Percentiles rank a stretch among this genome's conserved stretches.
These are phyloP conservation scores for Asterella californica DNA, from an alignment of 225 moss, liverwort and hornwort genomes.

Conservation along the genomic window DNA sequence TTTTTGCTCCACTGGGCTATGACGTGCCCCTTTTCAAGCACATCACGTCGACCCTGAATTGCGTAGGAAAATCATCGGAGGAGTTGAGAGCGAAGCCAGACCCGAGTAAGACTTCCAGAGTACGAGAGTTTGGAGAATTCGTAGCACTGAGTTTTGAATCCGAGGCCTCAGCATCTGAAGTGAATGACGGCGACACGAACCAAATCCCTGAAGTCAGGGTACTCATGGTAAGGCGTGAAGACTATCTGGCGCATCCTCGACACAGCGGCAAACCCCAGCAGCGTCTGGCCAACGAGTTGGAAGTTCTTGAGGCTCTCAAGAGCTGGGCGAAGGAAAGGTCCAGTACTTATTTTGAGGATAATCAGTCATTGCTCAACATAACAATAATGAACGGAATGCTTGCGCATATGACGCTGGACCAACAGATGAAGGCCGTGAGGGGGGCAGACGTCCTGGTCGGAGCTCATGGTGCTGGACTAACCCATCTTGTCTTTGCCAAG, in stretches of 20 bases:
- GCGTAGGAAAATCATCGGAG: conserved; percentile 44
- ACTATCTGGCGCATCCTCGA: conserved; percentile 90
- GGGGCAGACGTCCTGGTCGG: conserved; percentile 75
- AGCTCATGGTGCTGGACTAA: conserved; percentile 92
- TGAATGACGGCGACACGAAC: neutral
- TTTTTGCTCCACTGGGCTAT: conserved; percentile 93
- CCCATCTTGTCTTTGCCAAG: conserved; percentile 76
- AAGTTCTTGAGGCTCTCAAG: conserved; percentile 55
- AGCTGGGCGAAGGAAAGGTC: conserved; percentile 67
- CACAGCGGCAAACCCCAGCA: conserved; percentile 88
- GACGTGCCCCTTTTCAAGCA: conserved; percentile 79
- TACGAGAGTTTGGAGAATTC: conserved; percentile 93
- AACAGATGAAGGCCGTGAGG: conserved; percentile 67
- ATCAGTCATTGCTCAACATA: conserved; percentile 34
- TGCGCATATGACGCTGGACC: conserved; percentile 72
- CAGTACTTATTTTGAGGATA: conserved; percentile 14
- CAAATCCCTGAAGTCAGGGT: conserved; percentile 44
- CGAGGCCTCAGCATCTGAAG: neutral
- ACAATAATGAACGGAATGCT: conserved; percentile 68
- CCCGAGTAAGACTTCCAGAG: conserved; percentile 45
- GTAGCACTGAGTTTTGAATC: conserved; percentile 56
- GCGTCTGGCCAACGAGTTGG: conserved; percentile 77
- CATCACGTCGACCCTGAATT: conserved; percentile 45
- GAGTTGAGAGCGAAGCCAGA: conserved; percentile 37
- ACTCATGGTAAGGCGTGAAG: conserved; percentile 81